Percentiles rank a stretch among this genome's conserved stretches.
Evolutionary conservation across 768 basidiomycete genomes (phyloP).

Genomic region (Mycena rosella): DNA sequence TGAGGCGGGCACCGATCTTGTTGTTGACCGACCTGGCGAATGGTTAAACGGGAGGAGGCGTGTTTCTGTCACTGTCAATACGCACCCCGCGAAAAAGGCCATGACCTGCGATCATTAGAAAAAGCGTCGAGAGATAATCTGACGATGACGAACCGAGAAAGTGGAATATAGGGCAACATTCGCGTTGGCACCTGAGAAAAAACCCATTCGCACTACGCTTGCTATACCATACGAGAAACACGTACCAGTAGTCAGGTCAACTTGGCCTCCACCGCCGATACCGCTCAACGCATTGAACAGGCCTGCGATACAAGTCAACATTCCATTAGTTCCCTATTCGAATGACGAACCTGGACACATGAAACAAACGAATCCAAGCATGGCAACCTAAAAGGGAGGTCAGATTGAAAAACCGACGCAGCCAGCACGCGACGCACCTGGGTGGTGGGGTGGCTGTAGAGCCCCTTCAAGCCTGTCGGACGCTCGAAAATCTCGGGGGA

Average conservation of each 20-base stretch:
- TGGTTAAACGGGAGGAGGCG: slow-evolving; percentile 3
- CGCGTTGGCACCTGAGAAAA: slow-evolving; percentile 63
- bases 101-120: slow-evolving; percentile 14
- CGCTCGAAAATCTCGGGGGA: slow-evolving; percentile 48
- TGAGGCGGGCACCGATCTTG: slow-evolving; percentile 79
- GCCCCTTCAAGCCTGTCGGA: slow-evolving; percentile 59
- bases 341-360: slow-evolving; percentile 52
- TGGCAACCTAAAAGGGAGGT: slow-evolving; percentile 46
- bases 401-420: neutral
- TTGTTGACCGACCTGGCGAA: slow-evolving; percentile 79
- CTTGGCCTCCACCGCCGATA: slow-evolving; percentile 83
- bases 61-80: neutral
- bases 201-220: neutral
- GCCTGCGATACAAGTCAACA: too few species aligned
- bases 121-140: slow-evolving; percentile 48
- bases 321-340: neutral
- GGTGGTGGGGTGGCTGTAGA: slow-evolving; percentile 66
- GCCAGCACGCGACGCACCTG: slow-evolving; percentile 51
- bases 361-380: slow-evolving; percentile 73
- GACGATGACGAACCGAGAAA: slow-evolving; percentile 56
- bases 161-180: slow-evolving; percentile 76
- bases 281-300: slow-evolving; percentile 87
- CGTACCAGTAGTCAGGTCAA: slow-evolving; percentile 68
- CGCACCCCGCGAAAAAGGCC: slow-evolving; percentile 81
- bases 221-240: neutral